Evolutionary conservation across 345 rosid genomes (phyloP).

Genomic region (Euphorbia lathyris): DNA sequence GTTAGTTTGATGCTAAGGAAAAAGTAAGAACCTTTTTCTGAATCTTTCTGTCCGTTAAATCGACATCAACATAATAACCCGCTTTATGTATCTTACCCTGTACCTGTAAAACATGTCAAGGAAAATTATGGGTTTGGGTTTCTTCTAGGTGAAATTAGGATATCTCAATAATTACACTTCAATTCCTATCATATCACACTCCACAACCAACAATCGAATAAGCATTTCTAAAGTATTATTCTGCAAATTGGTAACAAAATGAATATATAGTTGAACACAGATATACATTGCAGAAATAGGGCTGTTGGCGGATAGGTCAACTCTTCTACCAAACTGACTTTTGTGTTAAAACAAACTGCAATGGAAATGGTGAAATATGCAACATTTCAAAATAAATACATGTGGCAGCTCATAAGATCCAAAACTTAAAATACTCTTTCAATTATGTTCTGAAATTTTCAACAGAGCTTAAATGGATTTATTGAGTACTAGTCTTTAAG

Average conservation of each 20-base stretch:
- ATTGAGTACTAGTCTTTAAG: not conserved
- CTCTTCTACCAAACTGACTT: not conserved
- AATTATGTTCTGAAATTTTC: not conserved
- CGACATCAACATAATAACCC: conserved; percentile 78
- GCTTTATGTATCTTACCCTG: conserved; percentile 57
- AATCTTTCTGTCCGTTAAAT: conserved; percentile 74
- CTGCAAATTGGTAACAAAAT: not conserved
- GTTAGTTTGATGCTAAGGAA: not conserved
- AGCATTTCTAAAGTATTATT: not conserved
- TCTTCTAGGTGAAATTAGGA: not conserved
- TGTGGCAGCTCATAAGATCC: not conserved
- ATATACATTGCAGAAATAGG: not conserved
- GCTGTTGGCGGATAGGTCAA: not conserved
- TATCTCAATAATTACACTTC: not conserved
- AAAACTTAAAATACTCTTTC: not conserved
- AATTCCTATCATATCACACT: not conserved
- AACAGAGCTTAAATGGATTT: not conserved
- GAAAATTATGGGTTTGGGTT: not conserved
- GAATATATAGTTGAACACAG: not conserved
- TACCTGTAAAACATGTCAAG: conserved; percentile 44
- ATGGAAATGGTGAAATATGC: not conserved
- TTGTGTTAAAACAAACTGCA: not conserved
- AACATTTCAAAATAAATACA: not conserved
- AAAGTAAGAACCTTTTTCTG: conserved; percentile 68
- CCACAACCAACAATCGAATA: conserved; percentile 1